Evolutionary conservation across 2,329 filamentous ascomycete genomes (phyloP).

Genomic region (Zymoseptoria brevis): DNA sequence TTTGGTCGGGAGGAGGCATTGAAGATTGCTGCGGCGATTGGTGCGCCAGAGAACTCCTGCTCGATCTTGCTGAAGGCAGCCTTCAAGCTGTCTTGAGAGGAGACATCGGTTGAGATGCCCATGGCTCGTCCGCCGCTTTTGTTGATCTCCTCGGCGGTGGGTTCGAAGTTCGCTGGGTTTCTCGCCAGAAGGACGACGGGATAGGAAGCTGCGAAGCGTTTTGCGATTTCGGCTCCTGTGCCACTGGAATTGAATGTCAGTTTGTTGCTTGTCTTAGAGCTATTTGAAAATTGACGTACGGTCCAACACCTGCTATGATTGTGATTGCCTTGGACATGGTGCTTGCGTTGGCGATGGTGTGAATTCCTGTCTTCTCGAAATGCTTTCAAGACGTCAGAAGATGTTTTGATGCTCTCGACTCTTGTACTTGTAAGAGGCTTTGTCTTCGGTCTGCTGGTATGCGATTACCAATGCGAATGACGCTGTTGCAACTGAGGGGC

Average conservation of each 20-base stretch:
- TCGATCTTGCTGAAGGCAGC: conserved; percentile 54
- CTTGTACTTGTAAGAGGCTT: background rate
- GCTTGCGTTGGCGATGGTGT: background rate
- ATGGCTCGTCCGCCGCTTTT: conserved; percentile 57
- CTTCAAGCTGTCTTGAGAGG: conserved; percentile 46
- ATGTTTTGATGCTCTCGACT: background rate
- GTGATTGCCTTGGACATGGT: conserved; percentile 1
- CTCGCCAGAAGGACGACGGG: conserved; percentile 66
- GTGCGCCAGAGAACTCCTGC: conserved; percentile 45
- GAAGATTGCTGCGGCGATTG: conserved; percentile 54
- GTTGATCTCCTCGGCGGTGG: conserved; percentile 61
- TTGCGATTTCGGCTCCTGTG: conserved; percentile 36
- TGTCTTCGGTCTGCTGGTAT: background rate
- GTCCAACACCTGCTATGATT: conserved; percentile 2
- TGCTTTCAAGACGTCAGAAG: background rate
- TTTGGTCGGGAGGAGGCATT: conserved; percentile 54
- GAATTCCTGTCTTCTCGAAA: background rate
- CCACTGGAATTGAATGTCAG: background rate
- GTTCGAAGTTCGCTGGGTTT: conserved; percentile 53
- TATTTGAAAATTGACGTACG: background rate
- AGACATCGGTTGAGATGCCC: conserved; percentile 58
- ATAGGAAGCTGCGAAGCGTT: conserved; percentile 54
- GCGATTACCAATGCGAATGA: background rate
- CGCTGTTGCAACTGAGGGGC: background rate
- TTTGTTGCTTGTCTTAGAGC: background rate